Conservation (phyloP, 495 filamentous ascomycete species). For the Penicillium cinerascens region DNA sequence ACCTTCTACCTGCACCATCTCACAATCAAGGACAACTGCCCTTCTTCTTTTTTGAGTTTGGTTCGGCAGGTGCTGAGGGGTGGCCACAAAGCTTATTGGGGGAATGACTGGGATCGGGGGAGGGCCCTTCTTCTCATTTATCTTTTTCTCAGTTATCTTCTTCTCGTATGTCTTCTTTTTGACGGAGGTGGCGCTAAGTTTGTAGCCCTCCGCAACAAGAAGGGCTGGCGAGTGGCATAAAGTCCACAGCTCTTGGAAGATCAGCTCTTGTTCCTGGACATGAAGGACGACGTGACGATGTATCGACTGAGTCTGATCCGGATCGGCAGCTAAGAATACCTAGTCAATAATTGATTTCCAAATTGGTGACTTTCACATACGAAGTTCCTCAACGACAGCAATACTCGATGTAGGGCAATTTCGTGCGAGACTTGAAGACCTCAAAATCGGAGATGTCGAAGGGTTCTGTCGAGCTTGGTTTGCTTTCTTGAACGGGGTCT, state of each 20-base stretch:
- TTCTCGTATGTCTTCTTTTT: neutral
- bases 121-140: neutral
- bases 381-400: neutral
- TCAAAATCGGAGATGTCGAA: neutral
- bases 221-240: neutral
- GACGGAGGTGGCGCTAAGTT: neutral
- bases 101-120: neutral
- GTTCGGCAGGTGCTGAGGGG: neutral
- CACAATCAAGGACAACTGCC: slow-evolving; percentile 33
- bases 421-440: neutral
- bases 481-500: neutral
- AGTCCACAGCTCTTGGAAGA: neutral
- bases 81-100: neutral
- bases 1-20: slow-evolving; percentile 26
- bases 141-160: neutral
- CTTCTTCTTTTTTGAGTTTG: neutral
- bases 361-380: neutral
- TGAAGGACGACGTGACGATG: neutral
- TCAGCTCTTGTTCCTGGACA: neutral
- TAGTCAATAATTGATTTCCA: neutral
- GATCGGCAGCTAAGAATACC: neutral
- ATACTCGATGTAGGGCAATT: neutral
- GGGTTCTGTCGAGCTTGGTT: neutral
- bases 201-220: neutral
- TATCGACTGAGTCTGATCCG: neutral